These are phyloP conservation scores for Arthrobotrys pseudoclavata DNA, from an alignment of 2,329 filamentous ascomycete genomes.

Conservation along the genomic window DNA sequence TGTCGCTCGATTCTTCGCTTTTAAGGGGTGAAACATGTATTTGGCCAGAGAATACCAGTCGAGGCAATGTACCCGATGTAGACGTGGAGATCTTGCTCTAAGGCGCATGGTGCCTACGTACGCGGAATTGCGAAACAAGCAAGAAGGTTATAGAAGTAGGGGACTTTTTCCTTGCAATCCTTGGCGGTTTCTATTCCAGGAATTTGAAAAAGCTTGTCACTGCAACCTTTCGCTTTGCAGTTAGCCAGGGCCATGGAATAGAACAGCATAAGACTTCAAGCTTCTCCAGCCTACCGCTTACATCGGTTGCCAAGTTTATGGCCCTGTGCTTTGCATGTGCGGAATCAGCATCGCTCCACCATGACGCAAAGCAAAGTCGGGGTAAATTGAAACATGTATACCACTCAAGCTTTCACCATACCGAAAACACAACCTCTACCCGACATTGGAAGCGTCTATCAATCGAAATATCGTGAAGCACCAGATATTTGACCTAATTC, in stretches of 20 bases:
- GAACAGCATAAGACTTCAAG: background rate
- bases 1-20: conserved; percentile 14
- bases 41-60: conserved; percentile 6
- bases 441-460: background rate
- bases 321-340: conserved; percentile 35
- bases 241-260: conserved; percentile 7
- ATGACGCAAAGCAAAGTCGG: conserved; percentile 45
- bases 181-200: conserved; percentile 57
- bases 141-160: conserved; percentile 37
- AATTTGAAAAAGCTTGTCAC: conserved; percentile 35
- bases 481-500: background rate
- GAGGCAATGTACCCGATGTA: conserved; percentile 12
- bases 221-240: conserved; percentile 47
- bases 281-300: conserved; percentile 42
- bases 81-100: conserved; percentile 23
- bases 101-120: conserved; percentile 14
- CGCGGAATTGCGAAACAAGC: conserved; percentile 40
- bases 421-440: background rate
- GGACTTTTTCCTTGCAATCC: conserved; percentile 46
- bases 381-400: conserved; percentile 26
- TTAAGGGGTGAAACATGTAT: conserved; percentile 13
- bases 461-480: background rate
- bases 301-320: conserved; percentile 3
- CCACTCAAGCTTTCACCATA: background rate
- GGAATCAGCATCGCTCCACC: conserved; percentile 43